Evolutionary conservation across 1,284 basidiomycete genomes (phyloP), one percentile per base, ranked within the genome.

Genomic region (Apiotrichum gracile): DNA sequence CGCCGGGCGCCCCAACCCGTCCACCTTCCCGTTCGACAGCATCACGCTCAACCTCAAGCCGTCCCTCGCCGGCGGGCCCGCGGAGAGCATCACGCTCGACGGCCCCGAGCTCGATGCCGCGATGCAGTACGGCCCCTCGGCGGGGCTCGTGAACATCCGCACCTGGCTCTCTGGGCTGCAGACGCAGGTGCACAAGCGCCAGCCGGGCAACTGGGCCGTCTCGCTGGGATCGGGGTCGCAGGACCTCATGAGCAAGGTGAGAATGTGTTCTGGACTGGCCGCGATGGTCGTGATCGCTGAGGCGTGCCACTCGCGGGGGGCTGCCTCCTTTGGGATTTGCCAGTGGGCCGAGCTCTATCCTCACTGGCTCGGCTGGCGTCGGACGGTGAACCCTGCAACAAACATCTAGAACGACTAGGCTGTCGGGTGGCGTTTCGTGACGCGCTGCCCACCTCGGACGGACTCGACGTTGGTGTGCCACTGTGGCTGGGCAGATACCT

Each of bases 21-120:
- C 80, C 5, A 88, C 89, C 17, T 97, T 97, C 76, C 93, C 93
- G 1, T 87, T 97, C 72, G 83, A 84, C 8, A 83, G 83, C 2
- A 75, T 96, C 60, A 82, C 80, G 27, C 66, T 81, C 54, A 75
- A 74, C 55, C 67, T 81, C 58, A 79, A 79, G 65, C 70, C 78
- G 17, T 69, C 72, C 12, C 62, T 74, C 21, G 69, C 60, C 44
- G 80, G 88, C 65, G 43, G 51, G 7, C 81, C 78, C 10, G 75
- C 72, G 46, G 62, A 70, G n/a, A 45, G 34, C 43, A 67, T 74
- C 77, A 35, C 66, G 66, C 73, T 91, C 53, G 76, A 79, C n/a
- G 81, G 79, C 5, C 64, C 73, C 2, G 82, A 81, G 43, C 80
- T 91, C 40, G 77, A 79, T 40, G 78, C 78, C 38, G 86, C 82